A percentile compares a stretch with the other conserved stretches of the same genome.
Evolutionary conservation across 2,329 filamentous ascomycete genomes (phyloP).

Genomic region (Talaromyces verruculosus): DNA sequence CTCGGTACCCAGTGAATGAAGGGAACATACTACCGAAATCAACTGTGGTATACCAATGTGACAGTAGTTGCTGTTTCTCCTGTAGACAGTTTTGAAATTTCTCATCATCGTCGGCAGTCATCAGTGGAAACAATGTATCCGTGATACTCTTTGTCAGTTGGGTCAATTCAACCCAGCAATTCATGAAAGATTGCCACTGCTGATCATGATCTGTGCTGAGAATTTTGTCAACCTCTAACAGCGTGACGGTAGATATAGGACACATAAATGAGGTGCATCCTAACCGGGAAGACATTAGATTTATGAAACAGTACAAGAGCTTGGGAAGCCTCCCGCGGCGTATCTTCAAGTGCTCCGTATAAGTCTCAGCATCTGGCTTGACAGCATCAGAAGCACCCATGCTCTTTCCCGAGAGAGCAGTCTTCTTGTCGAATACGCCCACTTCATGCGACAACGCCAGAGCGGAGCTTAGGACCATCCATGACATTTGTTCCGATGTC

Average conservation of each 20-base stretch:
- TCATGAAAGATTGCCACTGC: conserved; percentile 26
- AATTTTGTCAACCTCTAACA: background rate
- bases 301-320: background rate
- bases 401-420: background rate
- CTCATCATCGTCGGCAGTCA: background rate
- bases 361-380: background rate
- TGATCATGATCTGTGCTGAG: background rate
- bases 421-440: background rate
- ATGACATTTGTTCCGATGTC: conserved; percentile 56
- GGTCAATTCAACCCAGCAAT: conserved; percentile 51
- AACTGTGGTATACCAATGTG: background rate
- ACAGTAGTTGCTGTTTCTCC: background rate
- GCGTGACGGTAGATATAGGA: background rate
- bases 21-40: background rate
- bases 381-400: background rate
- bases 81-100: conserved; percentile 1
- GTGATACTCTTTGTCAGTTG: conserved; percentile 52
- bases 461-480: conserved; percentile 56
- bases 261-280: background rate
- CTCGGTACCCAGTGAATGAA: background rate
- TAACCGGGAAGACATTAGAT: background rate
- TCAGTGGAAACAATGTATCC: conserved; percentile 52
- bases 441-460: conserved; percentile 32
- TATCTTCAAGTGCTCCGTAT: background rate
- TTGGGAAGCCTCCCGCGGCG: background rate